Evolutionary conservation across 2,329 filamentous ascomycete species (phyloP), one percentile per base, ranked within the genome.

Genomic region (Hymenoscyphus occultus): DNA sequence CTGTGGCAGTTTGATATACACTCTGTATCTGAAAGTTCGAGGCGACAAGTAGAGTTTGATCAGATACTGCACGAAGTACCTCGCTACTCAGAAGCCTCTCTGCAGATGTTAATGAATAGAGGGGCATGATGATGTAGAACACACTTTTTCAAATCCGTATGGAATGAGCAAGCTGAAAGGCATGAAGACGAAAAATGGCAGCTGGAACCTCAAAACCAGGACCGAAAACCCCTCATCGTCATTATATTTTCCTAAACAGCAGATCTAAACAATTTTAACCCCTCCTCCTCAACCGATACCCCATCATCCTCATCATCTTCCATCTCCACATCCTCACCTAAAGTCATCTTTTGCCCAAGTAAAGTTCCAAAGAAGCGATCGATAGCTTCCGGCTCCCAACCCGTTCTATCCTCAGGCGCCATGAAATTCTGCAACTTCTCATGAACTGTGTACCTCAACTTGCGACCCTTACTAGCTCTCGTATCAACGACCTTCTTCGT

Each of bases 381-480:
- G 65, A 92, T 86, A 63, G 93, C 92, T 66, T 86, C 84, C 70
- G 90, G 87, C 67, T 91, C 90, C 95, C 95, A 99, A 16, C 77
- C 78, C 3, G 90, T 84, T 62, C 91, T 83, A 75, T 96, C 91
- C 76, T 97, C 92, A 0, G 93, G 89, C 12, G 93, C 93, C 93
- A 97, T 97, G 75, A 98, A 98, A 77, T 97, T 97, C 80, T 97
- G 92, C 74, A 99, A 78, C 81, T 98, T 98, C 80, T 98, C 94
- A 75, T 98, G 93, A 57, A 97, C 92, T 16, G 91, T 95, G 78
- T 94, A 99, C 48, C 92, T 85, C 84, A 99, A 86, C 80, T 97
- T 97, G 60, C 95, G 83, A 5, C 95, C 95, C 79, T 98, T 98
- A 76, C 92, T 96, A 0, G 95, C 95, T 76, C 93, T 95, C 22